These are phyloP conservation scores for Lachancea dasiensis DNA, from an alignment of 805 yeast species.

Conservation along the genomic window DNA sequence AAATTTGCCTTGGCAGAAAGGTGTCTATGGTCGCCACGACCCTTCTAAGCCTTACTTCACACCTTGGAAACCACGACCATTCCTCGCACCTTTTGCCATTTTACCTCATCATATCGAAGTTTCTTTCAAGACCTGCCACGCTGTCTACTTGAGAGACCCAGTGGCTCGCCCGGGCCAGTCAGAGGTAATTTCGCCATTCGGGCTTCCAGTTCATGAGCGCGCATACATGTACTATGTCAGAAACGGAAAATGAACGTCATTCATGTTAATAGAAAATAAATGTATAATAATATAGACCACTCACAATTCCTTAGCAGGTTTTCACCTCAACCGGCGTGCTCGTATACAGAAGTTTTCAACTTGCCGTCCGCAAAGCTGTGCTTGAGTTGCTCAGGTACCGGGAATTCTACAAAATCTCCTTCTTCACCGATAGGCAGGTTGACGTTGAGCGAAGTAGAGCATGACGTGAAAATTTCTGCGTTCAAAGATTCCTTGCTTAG, in stretches of 20 bases:
- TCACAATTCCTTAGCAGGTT: not conserved
- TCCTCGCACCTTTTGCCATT: slow-evolving; percentile 86
- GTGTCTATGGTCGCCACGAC: slow-evolving; percentile 73
- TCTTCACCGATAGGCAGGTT: slow-evolving; percentile 69
- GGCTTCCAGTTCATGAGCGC: slow-evolving; percentile 75
- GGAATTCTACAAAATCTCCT: slow-evolving; percentile 70
- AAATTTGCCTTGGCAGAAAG: slow-evolving; percentile 74
- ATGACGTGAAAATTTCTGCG: slow-evolving; percentile 76
- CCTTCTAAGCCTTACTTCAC: slow-evolving; percentile 82
- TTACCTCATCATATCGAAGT: slow-evolving; percentile 89
- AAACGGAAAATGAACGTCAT: slow-evolving; percentile 43
- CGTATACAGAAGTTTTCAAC: slow-evolving; percentile 66
- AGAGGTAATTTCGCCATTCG: slow-evolving; percentile 90
- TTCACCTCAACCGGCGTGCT: slow-evolving; percentile 59
- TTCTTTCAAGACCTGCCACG: slow-evolving; percentile 88
- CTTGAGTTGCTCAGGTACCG: slow-evolving; percentile 88
- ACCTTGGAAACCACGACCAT: slow-evolving; percentile 95
- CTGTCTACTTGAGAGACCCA: slow-evolving; percentile 94
- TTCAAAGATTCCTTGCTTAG: slow-evolving; percentile 64
- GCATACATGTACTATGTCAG: slow-evolving; percentile 91
- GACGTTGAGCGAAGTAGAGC: slow-evolving; percentile 78
- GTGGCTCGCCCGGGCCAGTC: slow-evolving; percentile 96
- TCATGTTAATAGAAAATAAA: slow-evolving; percentile 6
- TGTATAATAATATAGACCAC: slow-evolving; percentile 2
- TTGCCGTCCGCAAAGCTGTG: slow-evolving; percentile 61